A percentile compares a stretch with the other conserved stretches of the same genome.
Conservation (phyloP, 441 rosid genomes). For the Viola pubescens region DNA sequence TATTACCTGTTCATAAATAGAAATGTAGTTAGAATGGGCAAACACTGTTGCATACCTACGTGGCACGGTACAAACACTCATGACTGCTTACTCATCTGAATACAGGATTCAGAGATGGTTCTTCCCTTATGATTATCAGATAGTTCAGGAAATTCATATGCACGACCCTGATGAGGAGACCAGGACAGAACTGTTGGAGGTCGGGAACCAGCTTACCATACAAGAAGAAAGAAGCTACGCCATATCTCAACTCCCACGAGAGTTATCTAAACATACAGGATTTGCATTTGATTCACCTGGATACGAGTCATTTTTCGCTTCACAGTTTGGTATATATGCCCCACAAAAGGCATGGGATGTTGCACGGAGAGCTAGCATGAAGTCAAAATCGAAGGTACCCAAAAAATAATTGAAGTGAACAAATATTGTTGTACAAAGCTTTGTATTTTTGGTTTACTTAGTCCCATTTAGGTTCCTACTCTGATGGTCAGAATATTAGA, state of each 20-base stretch:
- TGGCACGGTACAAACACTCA: not conserved
- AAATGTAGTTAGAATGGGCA: not conserved
- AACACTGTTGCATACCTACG: not conserved
- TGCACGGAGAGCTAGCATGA: slow-evolving; percentile 85
- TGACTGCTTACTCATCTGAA: slow-evolving; percentile 3
- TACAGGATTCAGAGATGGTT: slow-evolving; percentile 87
- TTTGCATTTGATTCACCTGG: slow-evolving; percentile 98
- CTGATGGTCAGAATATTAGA: slow-evolving; percentile 10
- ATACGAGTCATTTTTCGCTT: slow-evolving; percentile 90
- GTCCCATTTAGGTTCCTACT: not conserved
- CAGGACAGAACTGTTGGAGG: slow-evolving; percentile 41
- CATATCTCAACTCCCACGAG: slow-evolving; percentile 82
- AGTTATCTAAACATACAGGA: slow-evolving; percentile 85
- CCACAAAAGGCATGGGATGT: slow-evolving; percentile 99
- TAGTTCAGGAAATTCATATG: slow-evolving; percentile 83
- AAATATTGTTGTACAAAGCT: slow-evolving; percentile 21
- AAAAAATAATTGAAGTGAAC: slow-evolving; percentile 31
- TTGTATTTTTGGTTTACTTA: not conserved
- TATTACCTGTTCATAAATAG: not conserved
- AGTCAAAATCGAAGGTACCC: slow-evolving; percentile 39
- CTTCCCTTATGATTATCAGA: slow-evolving; percentile 89
- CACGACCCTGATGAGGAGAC: slow-evolving; percentile 56
- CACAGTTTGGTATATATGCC: slow-evolving; percentile 76
- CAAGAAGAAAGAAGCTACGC: slow-evolving; percentile 81
- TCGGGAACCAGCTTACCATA: slow-evolving; percentile 56